phyloP scores from a whole-genome alignment of 495 filamentous ascomycete species.

The Hypoxylon rickii region DNA sequence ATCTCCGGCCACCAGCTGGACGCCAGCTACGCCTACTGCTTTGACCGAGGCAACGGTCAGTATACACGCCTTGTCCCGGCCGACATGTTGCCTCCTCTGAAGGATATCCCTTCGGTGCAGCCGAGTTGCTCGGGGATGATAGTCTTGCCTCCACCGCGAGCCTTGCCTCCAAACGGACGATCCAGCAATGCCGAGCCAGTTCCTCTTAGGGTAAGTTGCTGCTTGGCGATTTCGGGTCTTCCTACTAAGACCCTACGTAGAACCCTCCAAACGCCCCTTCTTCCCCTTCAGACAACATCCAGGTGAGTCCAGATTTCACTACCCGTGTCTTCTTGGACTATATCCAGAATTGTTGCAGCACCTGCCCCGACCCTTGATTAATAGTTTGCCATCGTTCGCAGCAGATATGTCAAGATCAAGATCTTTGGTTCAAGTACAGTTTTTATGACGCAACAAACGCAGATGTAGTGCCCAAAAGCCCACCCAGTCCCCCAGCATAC shows the following conservation, averaged over 20 bases:
- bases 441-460: slow-evolving; percentile 19
- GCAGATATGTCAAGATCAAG: too few relatives aligned
- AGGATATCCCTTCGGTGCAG: slow-evolving; percentile 40
- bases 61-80: slow-evolving; percentile 67
- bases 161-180: slow-evolving; percentile 40
- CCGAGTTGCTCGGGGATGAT: slow-evolving; percentile 42
- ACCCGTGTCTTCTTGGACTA: slow-evolving; percentile 1
- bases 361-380: too few relatives aligned
- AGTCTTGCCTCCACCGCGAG: slow-evolving; percentile 46
- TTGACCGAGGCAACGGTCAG: slow-evolving; percentile 59
- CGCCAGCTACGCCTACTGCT: slow-evolving; percentile 53
- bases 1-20: slow-evolving; percentile 23
- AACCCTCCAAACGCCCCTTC: slow-evolving; percentile 18
- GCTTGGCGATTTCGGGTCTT: neutral
- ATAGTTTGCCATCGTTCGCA: too few relatives aligned
- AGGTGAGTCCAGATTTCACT: slow-evolving; percentile 35
- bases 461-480: neutral
- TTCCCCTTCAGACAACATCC: slow-evolving; percentile 38
- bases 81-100: slow-evolving; percentile 62
- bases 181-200: slow-evolving; percentile 40
- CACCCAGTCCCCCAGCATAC: neutral
- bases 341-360: neutral
- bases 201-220: slow-evolving; percentile 30
- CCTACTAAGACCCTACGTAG: slow-evolving; percentile 4
- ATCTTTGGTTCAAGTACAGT: too few relatives aligned